Conservation (phyloP, 192 early-diverging fungal genomes). For the Rhizophlyctis rosea region DNA sequence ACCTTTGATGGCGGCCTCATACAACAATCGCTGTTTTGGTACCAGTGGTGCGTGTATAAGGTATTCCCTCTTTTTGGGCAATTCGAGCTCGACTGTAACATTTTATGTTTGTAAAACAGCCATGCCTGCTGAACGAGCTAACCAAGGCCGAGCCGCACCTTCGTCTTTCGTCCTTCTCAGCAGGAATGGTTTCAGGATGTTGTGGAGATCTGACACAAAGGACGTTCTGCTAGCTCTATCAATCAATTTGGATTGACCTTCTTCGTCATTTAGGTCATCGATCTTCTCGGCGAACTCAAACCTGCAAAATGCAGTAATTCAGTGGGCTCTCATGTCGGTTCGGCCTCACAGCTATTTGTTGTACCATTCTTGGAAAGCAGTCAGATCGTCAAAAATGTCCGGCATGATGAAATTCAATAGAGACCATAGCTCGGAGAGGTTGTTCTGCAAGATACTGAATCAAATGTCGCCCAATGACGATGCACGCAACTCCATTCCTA, state of each 20-base stretch:
- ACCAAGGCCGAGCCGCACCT: conserved; percentile 40
- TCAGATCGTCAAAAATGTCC: conserved; percentile 86
- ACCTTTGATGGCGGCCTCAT: conserved; percentile 30
- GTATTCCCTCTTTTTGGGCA: conserved; percentile 92
- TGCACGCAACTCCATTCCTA: conserved; percentile 8
- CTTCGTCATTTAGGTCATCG: conserved; percentile 42
- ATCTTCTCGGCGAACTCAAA: conserved; percentile 68
- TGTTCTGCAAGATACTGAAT: conserved; percentile 64
- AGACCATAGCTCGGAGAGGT: conserved; percentile 91
- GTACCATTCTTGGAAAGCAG: conserved; percentile 7
- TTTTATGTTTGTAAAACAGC: conserved; percentile 1
- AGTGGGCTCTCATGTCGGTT: neutral
- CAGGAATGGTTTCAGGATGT: conserved; percentile 87
- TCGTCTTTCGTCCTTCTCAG: conserved; percentile 86
- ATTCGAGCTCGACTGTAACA: conserved; percentile 69
- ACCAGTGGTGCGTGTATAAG: conserved; percentile 60
- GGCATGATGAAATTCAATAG: conserved; percentile 92
- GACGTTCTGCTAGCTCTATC: conserved; percentile 33
- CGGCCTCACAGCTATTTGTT: neutral
- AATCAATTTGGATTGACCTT: conserved; percentile 63
- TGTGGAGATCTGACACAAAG: conserved; percentile 75
- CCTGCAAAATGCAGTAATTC: conserved; percentile 26
- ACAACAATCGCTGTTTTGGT: conserved; percentile 39
- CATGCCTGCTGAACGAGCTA: neutral
- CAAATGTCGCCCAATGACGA: neutral